Evolutionary conservation across 202 grass and related monocot species (phyloP), one percentile per base, ranked within the genome.

Genomic region (Saccharum hybrid): DNA sequence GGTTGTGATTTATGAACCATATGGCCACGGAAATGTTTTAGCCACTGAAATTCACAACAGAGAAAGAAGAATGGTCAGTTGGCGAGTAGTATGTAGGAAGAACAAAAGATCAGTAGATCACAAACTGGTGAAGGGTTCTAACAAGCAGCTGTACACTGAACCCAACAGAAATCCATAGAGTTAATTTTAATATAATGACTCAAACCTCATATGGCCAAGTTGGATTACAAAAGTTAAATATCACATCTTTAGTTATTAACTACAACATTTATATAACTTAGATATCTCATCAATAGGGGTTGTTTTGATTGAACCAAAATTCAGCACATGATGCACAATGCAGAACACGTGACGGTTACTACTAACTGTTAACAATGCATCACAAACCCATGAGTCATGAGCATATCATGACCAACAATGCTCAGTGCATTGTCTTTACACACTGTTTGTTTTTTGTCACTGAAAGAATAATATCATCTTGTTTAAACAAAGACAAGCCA

Each of bases 21-120:
- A 88, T 7, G 88, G 85, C 79, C 71, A 74, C 4, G 79, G 79
- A 40, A 93, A 93, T 38, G 88, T 88, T 68, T 91, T 88, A 0
- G 33, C 77, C 88, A 90, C 91, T 93, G 91, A 71, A 88, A 88
- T 82, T 71, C 59, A 67, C 16, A 86, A 41, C 0, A 33, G 43
- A 70, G 9, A 33, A 75, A 62, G 38, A 82, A 46, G 2, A 46
- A 81, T 2, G 38, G 15, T 86, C 18, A 91, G 34, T 31, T 23
- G 75, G 78, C 14, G 34, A 33, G 63, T 46, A 13, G 43, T 46
- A 3, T 23, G 46, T 63, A 43, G 23, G 30, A 37, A 65, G 2
- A 78, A 7, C 16, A 8, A 45, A 43, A 10, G 0, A 26, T 43
- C 67, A 26, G 11, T 43, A 43, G 2, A 43, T 43, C 42, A 43